A percentile compares a stretch with the other conserved stretches of the same genome.
These are phyloP conservation scores for Arabidopsis arenosa DNA, from an alignment of 345 rosid genomes.

Conservation along the genomic window DNA sequence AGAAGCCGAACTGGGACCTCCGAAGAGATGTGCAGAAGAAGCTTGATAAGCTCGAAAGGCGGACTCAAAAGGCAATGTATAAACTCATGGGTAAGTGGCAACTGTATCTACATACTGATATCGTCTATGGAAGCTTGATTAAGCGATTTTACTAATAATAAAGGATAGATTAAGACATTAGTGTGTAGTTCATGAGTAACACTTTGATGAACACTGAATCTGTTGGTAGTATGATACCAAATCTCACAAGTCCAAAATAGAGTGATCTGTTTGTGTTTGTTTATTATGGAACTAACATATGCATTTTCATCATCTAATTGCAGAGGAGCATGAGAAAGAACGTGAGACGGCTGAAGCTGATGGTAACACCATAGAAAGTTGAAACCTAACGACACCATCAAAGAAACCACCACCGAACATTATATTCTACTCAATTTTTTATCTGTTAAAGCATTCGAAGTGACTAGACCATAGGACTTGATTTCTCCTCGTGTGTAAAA, in stretches of 20 bases:
- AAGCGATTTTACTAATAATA: neutral
- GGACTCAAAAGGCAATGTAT: slow-evolving; percentile 79
- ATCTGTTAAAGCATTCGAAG: slow-evolving; percentile 1
- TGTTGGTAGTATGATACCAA: neutral
- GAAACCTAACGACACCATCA: slow-evolving; percentile 7
- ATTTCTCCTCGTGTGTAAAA: slow-evolving; percentile 2
- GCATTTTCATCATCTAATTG: slow-evolving; percentile 29
- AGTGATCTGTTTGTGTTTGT: neutral
- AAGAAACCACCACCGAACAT: neutral
- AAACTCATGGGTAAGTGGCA: slow-evolving; percentile 78
- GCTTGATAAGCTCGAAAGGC: slow-evolving; percentile 92
- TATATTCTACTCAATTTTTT: slow-evolving; percentile 12
- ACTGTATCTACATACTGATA: slow-evolving; percentile 1
- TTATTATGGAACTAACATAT: slow-evolving; percentile 3
- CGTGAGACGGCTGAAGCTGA: slow-evolving; percentile 57
- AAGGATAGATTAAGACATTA: neutral
- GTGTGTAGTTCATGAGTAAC: neutral
- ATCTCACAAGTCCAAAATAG: neutral
- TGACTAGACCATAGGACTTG: slow-evolving; percentile 16
- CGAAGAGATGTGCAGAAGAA: slow-evolving; percentile 94
- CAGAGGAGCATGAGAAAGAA: slow-evolving; percentile 77
- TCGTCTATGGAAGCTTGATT: slow-evolving; percentile 9
- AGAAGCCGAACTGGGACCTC: slow-evolving; percentile 98
- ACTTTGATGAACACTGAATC: neutral
- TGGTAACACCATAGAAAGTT: slow-evolving; percentile 44